Percentiles rank a stretch among this genome's conserved stretches.
phyloP scores from a whole-genome alignment of 345 rosid species.

The Cardamine resedifolia region DNA sequence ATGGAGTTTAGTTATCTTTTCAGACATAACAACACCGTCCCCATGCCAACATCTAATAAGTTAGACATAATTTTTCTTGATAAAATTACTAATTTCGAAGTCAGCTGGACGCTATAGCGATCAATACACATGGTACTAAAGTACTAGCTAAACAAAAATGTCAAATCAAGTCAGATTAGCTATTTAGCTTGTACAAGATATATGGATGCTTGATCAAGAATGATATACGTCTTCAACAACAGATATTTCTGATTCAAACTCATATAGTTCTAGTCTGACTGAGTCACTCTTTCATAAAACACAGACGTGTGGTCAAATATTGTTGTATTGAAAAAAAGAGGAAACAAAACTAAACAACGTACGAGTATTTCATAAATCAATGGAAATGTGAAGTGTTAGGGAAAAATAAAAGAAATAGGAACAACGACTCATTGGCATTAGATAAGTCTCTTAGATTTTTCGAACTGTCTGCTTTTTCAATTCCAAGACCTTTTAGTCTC shows the following conservation, averaged over 20 bases:
- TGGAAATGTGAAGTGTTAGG: not conserved
- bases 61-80: not conserved
- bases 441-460: not conserved
- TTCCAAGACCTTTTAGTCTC: not conserved
- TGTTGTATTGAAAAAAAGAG: not conserved
- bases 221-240: not conserved
- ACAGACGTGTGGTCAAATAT: conserved; percentile 20
- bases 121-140: not conserved
- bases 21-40: not conserved
- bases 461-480: not conserved
- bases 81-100: not conserved
- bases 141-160: not conserved
- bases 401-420: not conserved
- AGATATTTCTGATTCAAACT: not conserved
- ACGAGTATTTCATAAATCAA: not conserved
- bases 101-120: not conserved
- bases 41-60: not conserved
- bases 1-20: not conserved
- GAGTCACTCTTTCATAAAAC: not conserved
- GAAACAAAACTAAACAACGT: not conserved
- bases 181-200: not conserved
- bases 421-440: not conserved
- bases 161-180: not conserved
- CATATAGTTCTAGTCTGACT: not conserved
- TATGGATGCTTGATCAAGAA: not conserved